Evolutionary conservation across 179 eudicot genomes (phyloP), one percentile per base, ranked within the genome.

Genomic region (Silene vulgaris): DNA sequence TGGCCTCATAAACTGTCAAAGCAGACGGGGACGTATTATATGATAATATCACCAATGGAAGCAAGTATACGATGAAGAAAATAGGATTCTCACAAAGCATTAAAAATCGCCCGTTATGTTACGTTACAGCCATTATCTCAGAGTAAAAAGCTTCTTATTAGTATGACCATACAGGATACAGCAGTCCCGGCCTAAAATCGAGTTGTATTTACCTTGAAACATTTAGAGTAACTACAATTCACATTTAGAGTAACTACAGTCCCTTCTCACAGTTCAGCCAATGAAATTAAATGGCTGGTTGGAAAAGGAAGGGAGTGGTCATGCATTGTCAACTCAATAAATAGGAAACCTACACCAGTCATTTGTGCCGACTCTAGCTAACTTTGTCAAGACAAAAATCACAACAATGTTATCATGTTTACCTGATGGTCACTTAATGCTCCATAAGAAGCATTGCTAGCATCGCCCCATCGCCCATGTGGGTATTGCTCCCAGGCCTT

Each of bases 401-500:
- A 32, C 17, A 74, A 16, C 11, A 56, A 66, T 43, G 30, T 59
- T 7, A 40, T 60, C 37, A 59, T 11, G 57, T 63, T 72, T 84
- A 90, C 99, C 96, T 95, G 99, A 85, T 95, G 83, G 80, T 95
- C 99, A 65, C 82, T 82, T 56, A 95, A 80, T 77, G 93, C 93
- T 76, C 97, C 97, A 84, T 95, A 95, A 74, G 95, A 89, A 77
- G 93, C 91, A 81, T 85, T 90, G 78, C 86, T 84, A 72, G 95
- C 85, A 86, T 95, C 91, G 74, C 95, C 96, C 99, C 97, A 92
- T 82, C 97, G 89, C 71, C 99, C 99, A 67, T 77, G 88, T 77
- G 99, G 99, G 80, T 86, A 95, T 76, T 90, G 95, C 64, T 95
- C 97, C 99, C 99, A 95, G 23, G 87, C 96, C 65, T 73, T 76